These are phyloP conservation scores for Prillingera fragicola DNA, from an alignment of 1,284 basidiomycete genomes.

Conservation along the genomic window DNA sequence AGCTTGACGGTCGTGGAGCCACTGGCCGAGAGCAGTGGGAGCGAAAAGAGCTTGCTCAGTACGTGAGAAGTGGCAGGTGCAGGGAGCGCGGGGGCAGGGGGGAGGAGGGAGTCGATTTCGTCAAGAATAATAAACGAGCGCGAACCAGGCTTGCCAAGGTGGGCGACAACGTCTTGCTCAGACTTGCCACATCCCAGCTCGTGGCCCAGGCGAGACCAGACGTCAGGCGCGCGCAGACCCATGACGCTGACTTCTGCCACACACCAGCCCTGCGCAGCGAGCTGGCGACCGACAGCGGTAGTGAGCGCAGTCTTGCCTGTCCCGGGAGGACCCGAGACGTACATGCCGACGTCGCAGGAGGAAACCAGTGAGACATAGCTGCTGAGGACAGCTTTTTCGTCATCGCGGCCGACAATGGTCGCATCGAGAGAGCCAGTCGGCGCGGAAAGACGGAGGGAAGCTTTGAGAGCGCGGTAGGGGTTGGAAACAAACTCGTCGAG, in stretches of 20 bases:
- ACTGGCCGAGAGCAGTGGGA: constrained; percentile 31
- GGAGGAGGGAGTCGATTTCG: constrained; percentile 48
- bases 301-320: constrained; percentile 49
- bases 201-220: constrained; percentile 37
- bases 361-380: constrained; percentile 32
- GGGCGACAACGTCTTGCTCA: constrained; percentile 29
- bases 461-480: constrained; percentile 44
- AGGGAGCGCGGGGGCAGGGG: constrained; percentile 32
- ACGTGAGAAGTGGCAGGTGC: constrained; percentile 39
- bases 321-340: constrained; percentile 48
- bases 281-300: constrained; percentile 33
- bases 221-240: constrained; percentile 36
- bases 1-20: constrained; percentile 33
- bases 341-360: constrained; percentile 35
- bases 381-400: constrained; percentile 36
- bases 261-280: constrained; percentile 31
- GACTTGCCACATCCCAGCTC: constrained; percentile 32
- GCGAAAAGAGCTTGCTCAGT: constrained; percentile 42
- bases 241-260: constrained; percentile 45
- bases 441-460: constrained; percentile 37
- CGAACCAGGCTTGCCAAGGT: constrained; percentile 12
- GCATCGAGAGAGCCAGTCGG: constrained; percentile 12
- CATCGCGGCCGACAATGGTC: constrained; percentile 39
- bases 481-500: constrained; percentile 16
- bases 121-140: constrained; percentile 45